These are phyloP conservation scores for Periconia digitata DNA, from an alignment of 2,329 filamentous ascomycete species.

Conservation along the genomic window DNA sequence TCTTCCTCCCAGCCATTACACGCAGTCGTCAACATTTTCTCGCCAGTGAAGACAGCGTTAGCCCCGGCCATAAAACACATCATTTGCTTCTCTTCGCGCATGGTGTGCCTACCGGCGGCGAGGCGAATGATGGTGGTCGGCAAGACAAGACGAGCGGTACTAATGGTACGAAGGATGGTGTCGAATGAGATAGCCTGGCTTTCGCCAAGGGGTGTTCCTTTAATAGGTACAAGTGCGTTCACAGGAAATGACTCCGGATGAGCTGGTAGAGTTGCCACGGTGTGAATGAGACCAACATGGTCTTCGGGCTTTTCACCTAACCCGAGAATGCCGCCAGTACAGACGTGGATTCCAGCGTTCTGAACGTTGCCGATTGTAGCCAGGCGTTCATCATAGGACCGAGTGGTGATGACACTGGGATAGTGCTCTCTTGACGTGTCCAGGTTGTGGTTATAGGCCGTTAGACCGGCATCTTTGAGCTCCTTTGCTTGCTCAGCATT, in stretches of 20 bases:
- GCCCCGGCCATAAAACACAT: conserved; percentile 88
- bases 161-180: conserved; percentile 77
- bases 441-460: conserved; percentile 93
- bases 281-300: conserved; percentile 80
- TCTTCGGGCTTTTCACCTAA: conserved; percentile 78
- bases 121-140: conserved; percentile 84
- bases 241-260: conserved; percentile 92
- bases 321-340: conserved; percentile 85
- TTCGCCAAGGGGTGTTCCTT: conserved; percentile 82
- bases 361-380: conserved; percentile 78
- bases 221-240: conserved; percentile 87
- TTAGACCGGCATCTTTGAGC: conserved; percentile 80
- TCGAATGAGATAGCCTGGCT: conserved; percentile 72
- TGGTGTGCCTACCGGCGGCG: conserved; percentile 79
- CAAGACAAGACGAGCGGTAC: conserved; percentile 80
- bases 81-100: conserved; percentile 86
- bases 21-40: conserved; percentile 93
- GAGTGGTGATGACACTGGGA: conserved; percentile 80
- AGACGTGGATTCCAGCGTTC: conserved; percentile 85
- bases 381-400: conserved; percentile 84
- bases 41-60: conserved; percentile 92
- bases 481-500: conserved; percentile 77
- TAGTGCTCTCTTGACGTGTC: conserved; percentile 91
- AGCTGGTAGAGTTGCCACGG: conserved; percentile 74
- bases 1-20: conserved; percentile 93